phyloP scores from a whole-genome alignment of 495 filamentous ascomycete genomes.

The Hypoxylon crocopeplum region DNA sequence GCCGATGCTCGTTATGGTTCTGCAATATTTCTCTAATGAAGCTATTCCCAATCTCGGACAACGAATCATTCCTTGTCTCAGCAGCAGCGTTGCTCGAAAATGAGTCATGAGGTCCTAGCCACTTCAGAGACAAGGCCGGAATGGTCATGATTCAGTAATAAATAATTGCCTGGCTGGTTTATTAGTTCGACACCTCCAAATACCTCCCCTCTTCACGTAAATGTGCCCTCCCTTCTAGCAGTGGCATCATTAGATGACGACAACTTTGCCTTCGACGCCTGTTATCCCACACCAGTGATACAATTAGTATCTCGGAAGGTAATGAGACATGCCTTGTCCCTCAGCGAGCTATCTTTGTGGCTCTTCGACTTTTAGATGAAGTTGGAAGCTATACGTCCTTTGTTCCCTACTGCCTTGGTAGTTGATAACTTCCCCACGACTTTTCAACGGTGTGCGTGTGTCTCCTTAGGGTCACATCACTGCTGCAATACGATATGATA shows the following conservation, averaged over 20 bases:
- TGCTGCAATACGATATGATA: conserved; percentile 36
- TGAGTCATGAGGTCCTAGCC: conserved; percentile 22
- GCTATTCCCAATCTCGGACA: conserved; percentile 29
- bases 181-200: conserved; percentile 18
- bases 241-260: conserved; percentile 22
- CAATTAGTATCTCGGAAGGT: neutral
- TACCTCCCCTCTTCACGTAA: neutral
- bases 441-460: conserved; percentile 14
- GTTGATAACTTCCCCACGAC: conserved; percentile 4
- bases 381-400: neutral
- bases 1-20: conserved; percentile 9
- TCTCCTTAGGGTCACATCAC: conserved; percentile 25
- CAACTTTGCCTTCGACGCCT: conserved; percentile 16
- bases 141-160: conserved; percentile 7
- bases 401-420: conserved; percentile 1
- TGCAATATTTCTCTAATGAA: conserved; percentile 10
- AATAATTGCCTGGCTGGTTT: conserved; percentile 9
- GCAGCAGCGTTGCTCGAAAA: conserved; percentile 1
- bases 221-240: conserved; percentile 18
- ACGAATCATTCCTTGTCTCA: conserved; percentile 8
- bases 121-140: conserved; percentile 3
- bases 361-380: too few relatives aligned
- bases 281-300: conserved; percentile 13
- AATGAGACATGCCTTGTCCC: conserved; percentile 2
- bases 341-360: neutral